These are phyloP conservation scores for Pythium chondricola DNA, from an alignment of 352 stramenopile genomes.

Conservation along the genomic window DNA sequence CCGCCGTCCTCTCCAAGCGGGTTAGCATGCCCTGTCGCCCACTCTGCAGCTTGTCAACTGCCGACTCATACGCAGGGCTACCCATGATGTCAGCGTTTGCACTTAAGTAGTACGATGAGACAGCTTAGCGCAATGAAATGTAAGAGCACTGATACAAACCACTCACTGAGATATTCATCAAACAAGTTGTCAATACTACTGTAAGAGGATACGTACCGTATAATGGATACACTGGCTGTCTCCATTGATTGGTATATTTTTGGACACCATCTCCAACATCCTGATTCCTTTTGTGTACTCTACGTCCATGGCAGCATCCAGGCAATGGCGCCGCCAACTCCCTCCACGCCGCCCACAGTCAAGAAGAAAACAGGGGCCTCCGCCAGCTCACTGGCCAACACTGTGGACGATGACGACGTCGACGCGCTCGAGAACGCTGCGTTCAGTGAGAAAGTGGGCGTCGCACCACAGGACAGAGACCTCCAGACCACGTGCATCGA, in stretches of 20 bases:
- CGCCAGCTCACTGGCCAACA: slow-evolving; percentile 6
- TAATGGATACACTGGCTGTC: no score
- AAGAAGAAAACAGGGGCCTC: slow-evolving; percentile 3
- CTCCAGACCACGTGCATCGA: slow-evolving; percentile 34
- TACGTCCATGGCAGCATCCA: neutral
- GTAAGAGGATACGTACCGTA: no score
- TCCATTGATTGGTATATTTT: no score
- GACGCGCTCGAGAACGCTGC: slow-evolving; percentile 40
- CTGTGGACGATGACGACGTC: slow-evolving; percentile 18
- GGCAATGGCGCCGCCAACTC: slow-evolving; percentile 1
- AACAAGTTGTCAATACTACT: no score
- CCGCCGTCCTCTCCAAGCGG: neutral
- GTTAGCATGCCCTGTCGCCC: neutral
- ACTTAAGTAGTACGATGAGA: no score
- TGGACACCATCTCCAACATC: neutral
- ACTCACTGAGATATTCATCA: no score
- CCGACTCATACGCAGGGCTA: neutral
- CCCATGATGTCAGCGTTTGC: neutral
- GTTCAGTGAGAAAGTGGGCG: slow-evolving; percentile 49
- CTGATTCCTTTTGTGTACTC: neutral
- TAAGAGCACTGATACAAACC: no score
- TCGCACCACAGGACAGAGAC: slow-evolving; percentile 14
- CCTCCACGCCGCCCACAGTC: neutral
- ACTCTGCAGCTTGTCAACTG: neutral
- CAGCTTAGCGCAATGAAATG: no score